Evolutionary conservation across 352 stramenopile species (phyloP).

Genomic region (Globisporangium cylindrosporum): DNA sequence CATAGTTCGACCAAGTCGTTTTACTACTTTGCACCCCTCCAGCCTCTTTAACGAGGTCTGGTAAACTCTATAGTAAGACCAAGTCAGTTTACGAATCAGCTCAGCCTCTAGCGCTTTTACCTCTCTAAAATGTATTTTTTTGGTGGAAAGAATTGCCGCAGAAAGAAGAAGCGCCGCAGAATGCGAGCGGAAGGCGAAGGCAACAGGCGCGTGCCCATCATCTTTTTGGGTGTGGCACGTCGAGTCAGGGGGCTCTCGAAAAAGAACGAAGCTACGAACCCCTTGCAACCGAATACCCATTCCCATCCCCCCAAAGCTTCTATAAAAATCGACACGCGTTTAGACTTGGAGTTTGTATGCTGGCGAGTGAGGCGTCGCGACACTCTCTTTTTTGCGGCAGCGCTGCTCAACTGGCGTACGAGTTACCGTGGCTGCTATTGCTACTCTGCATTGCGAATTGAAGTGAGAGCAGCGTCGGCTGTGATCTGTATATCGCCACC

Average conservation of each 20-base stretch:
- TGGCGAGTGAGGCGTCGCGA: background rate
- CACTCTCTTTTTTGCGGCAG: background rate
- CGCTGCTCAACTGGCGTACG: background rate
- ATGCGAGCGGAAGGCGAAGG: background rate
- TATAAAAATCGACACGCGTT: slow-evolving; percentile 14
- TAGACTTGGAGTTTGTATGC: slow-evolving; percentile 12
- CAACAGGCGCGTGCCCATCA: no score
- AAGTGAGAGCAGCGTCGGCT: no score
- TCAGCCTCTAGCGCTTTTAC: background rate
- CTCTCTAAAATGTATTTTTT: no score
- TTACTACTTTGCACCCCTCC: background rate
- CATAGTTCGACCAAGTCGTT: background rate
- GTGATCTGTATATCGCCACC: no score
- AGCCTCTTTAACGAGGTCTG: background rate
- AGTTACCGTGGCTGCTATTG: no score
- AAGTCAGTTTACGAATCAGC: background rate
- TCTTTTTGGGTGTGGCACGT: slow-evolving; percentile 2
- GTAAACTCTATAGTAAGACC: background rate
- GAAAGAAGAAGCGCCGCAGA: background rate
- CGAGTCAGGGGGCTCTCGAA: slow-evolving; percentile 9
- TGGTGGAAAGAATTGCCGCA: background rate
- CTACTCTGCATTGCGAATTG: no score
- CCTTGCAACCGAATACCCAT: background rate
- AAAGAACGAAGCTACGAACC: background rate
- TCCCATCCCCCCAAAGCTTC: slow-evolving; percentile 11